Evolutionary conservation across 2,329 filamentous ascomycete species (phyloP), one percentile per base, ranked within the genome.

Genomic region (Ophiostoma tasmaniense): DNA sequence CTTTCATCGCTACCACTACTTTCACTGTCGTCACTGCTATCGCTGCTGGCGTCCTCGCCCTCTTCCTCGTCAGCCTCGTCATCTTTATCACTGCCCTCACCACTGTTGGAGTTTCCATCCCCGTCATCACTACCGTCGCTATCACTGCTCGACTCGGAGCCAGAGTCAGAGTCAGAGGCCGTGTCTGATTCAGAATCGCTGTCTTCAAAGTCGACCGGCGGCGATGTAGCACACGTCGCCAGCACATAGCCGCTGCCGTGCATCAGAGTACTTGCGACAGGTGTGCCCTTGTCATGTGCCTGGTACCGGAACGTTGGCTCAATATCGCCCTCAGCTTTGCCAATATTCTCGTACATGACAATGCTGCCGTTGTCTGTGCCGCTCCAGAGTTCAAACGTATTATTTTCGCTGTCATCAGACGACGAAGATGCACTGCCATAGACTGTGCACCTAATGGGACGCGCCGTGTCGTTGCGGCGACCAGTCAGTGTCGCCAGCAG

Each of bases 351-450:
- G 83, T 85, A 89, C 7, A 88, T 82, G 62, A 80, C 79, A n/a
- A 87, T 83, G 2, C 77, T 74, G 1, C 87, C 87, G 71, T 82
- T 78, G 61, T 81, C 79, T 0, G 83, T 81, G 1, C 87, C 87
- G 6, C 84, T 84, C 87, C 87, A 89, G 64, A 89, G 80, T 75
- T 89, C 87, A 71, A 87, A 87, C 78, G 0, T 71, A 70, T 71
- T 3, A 74, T 70, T 14, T 70, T 0, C 72, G 2, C 74, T 71
- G 3, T 65, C 35, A 20, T 25, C 50, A 25, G 50, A 55, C 17
- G 50, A 22, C n/a, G 50, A 28, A 25, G 50, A 22, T 25, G n/a
- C 30, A 61, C 67, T 4, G 80, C 79, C 0, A 72, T 85, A 89
- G 2, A 86, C 80, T 74, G 88, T 84, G 70, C 84, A 83, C 13